Evolutionary conservation across 2,329 filamentous ascomycete species (phyloP).

Genomic region (Rugonectria rugulosa): DNA sequence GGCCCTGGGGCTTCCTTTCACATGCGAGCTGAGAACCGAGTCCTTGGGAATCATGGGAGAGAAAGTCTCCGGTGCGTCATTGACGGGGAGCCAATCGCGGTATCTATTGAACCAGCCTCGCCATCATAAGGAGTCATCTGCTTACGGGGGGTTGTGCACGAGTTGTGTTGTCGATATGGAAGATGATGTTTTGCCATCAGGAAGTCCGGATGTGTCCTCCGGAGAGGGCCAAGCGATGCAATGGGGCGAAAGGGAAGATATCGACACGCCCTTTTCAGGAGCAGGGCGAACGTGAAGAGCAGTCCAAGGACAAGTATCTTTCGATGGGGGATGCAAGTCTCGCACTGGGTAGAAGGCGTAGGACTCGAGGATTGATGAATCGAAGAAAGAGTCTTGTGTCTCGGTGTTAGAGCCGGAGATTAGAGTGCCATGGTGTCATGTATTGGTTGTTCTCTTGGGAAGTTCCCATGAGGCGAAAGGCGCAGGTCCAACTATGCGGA

Average conservation of each 20-base stretch:
- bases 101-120: constrained; percentile 15
- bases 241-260: constrained; percentile 16
- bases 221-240: neutral
- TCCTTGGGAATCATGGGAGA: constrained; percentile 6
- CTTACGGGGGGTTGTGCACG: constrained; percentile 18
- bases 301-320: neutral
- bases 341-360: constrained; percentile 29
- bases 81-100: constrained; percentile 3
- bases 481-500: no score
- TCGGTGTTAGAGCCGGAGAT: no score
- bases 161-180: constrained; percentile 12
- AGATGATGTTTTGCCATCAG: constrained; percentile 25
- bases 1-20: constrained; percentile 7
- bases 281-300: constrained; percentile 11
- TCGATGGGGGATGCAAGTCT: neutral
- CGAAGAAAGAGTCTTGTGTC: neutral
- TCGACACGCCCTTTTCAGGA: constrained; percentile 22
- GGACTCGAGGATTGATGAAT: no score
- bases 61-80: neutral
- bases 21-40: constrained; percentile 19
- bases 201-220: constrained; percentile 6
- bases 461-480: no score
- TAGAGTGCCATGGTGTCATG: no score
- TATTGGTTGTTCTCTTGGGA: no score
- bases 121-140: constrained; percentile 18